phyloP scores from a whole-genome alignment of 1,284 basidiomycete species.

The Ceratobasidium papillatum region DNA sequence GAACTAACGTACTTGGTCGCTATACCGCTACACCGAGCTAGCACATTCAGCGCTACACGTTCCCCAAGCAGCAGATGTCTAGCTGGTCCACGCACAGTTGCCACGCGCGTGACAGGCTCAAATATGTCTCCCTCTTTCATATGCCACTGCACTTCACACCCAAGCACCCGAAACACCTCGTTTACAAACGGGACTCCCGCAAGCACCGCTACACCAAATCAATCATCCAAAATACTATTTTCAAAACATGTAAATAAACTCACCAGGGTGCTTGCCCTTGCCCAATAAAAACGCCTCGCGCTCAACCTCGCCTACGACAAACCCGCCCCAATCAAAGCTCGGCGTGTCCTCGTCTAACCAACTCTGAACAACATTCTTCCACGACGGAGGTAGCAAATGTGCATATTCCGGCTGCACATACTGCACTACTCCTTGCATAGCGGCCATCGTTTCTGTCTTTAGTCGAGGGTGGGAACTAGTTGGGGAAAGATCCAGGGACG shows the following conservation, averaged over 20 bases:
- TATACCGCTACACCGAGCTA: slow-evolving; percentile 96
- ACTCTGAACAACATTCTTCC: slow-evolving; percentile 80
- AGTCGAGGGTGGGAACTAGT: slow-evolving; percentile 1
- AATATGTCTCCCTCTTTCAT: slow-evolving; percentile 83
- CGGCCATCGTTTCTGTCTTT: background rate
- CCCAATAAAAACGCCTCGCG: slow-evolving; percentile 91
- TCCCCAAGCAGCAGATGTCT: slow-evolving; percentile 93
- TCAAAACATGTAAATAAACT: background rate
- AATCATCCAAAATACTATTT: background rate
- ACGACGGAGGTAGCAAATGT: slow-evolving; percentile 88
- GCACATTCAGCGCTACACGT: slow-evolving; percentile 90
- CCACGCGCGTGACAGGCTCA: slow-evolving; percentile 85
- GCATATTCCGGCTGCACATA: slow-evolving; percentile 53
- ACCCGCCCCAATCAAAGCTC: slow-evolving; percentile 97
- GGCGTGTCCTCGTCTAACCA: slow-evolving; percentile 97
- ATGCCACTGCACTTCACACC: slow-evolving; percentile 97
- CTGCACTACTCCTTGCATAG: slow-evolving; percentile 29
- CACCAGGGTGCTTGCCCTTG: slow-evolving; percentile 66
- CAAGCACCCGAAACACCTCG: slow-evolving; percentile 90
- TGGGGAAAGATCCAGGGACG: slow-evolving; percentile 5
- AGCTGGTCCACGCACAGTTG: slow-evolving; percentile 90
- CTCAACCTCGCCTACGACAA: slow-evolving; percentile 91
- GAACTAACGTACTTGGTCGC: slow-evolving; percentile 79
- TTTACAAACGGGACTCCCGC: slow-evolving; percentile 97
- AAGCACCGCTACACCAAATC: slow-evolving; percentile 69